A percentile compares a stretch with the other conserved stretches of the same genome.
These are phyloP conservation scores for Metschnikowia bowlesiae DNA, from an alignment of 805 yeast genomes.

Conservation along the genomic window DNA sequence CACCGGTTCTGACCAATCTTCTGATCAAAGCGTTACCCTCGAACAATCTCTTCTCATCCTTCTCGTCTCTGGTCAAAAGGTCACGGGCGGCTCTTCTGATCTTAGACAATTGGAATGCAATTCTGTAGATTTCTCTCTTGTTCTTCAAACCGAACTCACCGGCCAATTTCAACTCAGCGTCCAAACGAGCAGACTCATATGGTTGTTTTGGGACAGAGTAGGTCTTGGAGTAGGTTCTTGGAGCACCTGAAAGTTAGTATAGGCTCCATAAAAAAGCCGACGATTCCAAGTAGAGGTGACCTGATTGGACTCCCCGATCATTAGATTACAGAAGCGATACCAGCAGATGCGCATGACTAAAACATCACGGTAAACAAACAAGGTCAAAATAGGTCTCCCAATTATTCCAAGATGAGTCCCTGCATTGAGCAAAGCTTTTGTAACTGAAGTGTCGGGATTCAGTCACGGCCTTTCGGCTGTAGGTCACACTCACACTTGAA, in stretches of 20 bases:
- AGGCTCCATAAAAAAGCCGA: not conserved
- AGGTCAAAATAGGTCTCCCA: not conserved
- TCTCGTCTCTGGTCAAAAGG: slow-evolving; percentile 98
- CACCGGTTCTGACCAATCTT: slow-evolving; percentile 98
- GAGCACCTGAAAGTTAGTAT: slow-evolving; percentile 68
- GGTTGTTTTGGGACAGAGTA: slow-evolving; percentile 99
- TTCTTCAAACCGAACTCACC: slow-evolving; percentile 99
- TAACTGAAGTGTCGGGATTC: slow-evolving; percentile 89
- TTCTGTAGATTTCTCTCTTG: slow-evolving; percentile 99
- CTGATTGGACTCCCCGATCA: not conserved
- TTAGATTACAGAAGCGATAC: slow-evolving; percentile 2
- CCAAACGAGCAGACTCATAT: slow-evolving; percentile 99
- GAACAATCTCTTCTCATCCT: slow-evolving; percentile 99
- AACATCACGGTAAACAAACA: not conserved
- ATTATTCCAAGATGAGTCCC: not conserved
- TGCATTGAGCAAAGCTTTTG: slow-evolving; percentile 20
- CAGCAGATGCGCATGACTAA: not conserved
- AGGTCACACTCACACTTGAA: slow-evolving; percentile 5
- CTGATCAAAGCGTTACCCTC: slow-evolving; percentile 99
- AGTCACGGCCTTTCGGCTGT: slow-evolving; percentile 44
- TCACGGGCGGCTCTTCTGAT: slow-evolving; percentile 99
- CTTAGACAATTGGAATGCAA: slow-evolving; percentile 98
- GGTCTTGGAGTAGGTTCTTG: slow-evolving; percentile 99
- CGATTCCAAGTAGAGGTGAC: not conserved
- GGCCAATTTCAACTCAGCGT: slow-evolving; percentile 97